Base-by-base conservation (phyloP, 345 rosid species). In the Jatropha curcas region DNA sequence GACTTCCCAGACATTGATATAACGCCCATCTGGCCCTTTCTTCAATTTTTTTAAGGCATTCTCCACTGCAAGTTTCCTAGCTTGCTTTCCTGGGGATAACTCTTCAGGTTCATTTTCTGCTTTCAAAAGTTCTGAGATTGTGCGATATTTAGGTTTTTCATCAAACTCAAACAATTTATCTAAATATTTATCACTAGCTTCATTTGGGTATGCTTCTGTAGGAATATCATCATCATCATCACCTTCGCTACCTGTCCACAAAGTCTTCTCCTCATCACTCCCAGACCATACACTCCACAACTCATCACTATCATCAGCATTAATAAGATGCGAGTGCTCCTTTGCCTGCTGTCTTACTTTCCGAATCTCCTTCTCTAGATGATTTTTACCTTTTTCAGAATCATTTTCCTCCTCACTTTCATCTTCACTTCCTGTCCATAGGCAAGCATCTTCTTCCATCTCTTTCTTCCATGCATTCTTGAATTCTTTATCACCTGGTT, bases 11-110 rank as follows among this genome's bases (percentile, higher is more conserved):
- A 92, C 96, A 53, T 95, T 92, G 4, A 80, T 83, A 64, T 92
- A 95, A 4, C 99, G 91, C 61, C 97, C 97, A 60, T 95, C 98
- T 0, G 98, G 96, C 43, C 99, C 96, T 83, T 92, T 92, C 83
- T 89, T 89, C 79, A 95, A 81, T 74, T 94, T 94, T 69, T 90
- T 94, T 84, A 94, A 55, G 41, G 98, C 98, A 72, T 92, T 90
- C 77, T 94, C 98, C 56, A 94, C 96, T 35, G 98, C 96, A 55
- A 94, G 85, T 75, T 89, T 92, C 84, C 98, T 85, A 31, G 92
- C 98, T 79, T 89, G 85, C 86, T 92, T 92, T 37, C 96, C 94
- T 0, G 98, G 98, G 35, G 98, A 87, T 78, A 94, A 80, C 86
- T 94, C 97, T 74, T 89, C 95, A 0, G 94, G 97, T 65, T 94